Base-by-base conservation (phyloP, 2,329 filamentous ascomycete species). In the Arthroderma sp. region DNA sequence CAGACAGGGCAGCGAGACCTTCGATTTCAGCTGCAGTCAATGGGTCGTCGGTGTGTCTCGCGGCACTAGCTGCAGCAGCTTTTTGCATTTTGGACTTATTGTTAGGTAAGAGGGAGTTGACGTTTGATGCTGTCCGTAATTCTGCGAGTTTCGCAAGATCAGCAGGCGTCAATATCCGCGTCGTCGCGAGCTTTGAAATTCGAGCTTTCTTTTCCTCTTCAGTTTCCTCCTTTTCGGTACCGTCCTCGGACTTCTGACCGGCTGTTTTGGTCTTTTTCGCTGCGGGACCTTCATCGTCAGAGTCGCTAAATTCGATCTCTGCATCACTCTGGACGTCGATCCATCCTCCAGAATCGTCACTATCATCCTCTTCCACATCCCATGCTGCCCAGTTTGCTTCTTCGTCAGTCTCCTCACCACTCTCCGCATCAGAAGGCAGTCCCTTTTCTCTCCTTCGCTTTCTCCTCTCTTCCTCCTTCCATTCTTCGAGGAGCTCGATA, bases 81-180 rank as follows among this genome's bases (percentile, higher is more conserved):
- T 63, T 59, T 77, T 66, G 40, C 69, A 71, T 55, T 52, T 60
- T 56, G 49, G 60, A 50, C 55, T 61, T 55, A 55, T 60, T 55
- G 4, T 61, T 60, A 2, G 73, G 69, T 29, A 81, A 63, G 31
- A 68, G 58, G 49, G 83, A 81, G 51, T 83, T 78, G 39, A 96
- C 68, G 32, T 77, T 75, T 15, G 85, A 78, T 37, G 82, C 72
- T 41, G 83, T 72, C 39, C 85, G 84, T 27, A 98, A 79, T 64
- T 95, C 89, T 49, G 85, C 80, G 15, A 98, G 80, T 62, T 96
- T 96, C 53, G 85, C 81, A n/a, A 96, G 75, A 64, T 98, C 91
- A 8, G 91, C 91, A 0, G 91, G 91, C 0, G 91, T 98, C 49
- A 98, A 80, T 52, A 98, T 93, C 40, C 85, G 83, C 2, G 85